Evolutionary conservation across 345 rosid genomes (phyloP).

Genomic region (Hibiscus mutabilis): DNA sequence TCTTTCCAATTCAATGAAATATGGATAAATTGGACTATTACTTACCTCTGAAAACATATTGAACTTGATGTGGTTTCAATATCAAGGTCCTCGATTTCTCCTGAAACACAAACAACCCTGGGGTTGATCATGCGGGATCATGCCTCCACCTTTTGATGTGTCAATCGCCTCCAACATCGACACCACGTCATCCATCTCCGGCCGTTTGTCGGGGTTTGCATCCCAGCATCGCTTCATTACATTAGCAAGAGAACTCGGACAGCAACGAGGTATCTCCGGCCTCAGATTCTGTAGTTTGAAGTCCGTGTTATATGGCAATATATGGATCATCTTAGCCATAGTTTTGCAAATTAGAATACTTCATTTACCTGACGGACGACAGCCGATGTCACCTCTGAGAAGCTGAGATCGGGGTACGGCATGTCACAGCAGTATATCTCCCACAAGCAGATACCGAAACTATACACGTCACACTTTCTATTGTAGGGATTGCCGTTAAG

Average conservation of each 20-base stretch:
- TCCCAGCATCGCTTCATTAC: constrained; percentile 99
- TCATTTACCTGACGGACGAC: constrained; percentile 82
- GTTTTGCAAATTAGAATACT: background rate
- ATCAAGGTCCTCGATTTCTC: constrained; percentile 68
- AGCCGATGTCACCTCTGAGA: constrained; percentile 93
- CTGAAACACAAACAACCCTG: constrained; percentile 81
- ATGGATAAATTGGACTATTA: constrained; percentile 14
- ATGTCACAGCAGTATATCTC: constrained; percentile 98
- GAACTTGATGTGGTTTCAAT: background rate
- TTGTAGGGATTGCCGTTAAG: constrained; percentile 88
- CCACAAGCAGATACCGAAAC: constrained; percentile 97
- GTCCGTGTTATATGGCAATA: background rate
- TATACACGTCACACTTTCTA: constrained; percentile 92
- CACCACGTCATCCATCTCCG: constrained; percentile 93
- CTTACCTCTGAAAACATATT: constrained; percentile 1
- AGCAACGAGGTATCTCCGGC: constrained; percentile 96
- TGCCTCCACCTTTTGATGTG: constrained; percentile 92
- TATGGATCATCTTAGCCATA: background rate
- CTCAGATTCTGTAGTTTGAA: constrained; percentile 60
- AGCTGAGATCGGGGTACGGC: constrained; percentile 98
- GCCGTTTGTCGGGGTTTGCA: constrained; percentile 86
- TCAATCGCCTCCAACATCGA: constrained; percentile 78
- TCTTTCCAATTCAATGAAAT: constrained; percentile 17
- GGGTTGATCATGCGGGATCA: constrained; percentile 84
- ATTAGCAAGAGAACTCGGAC: constrained; percentile 78